Percentiles rank a stretch among this genome's conserved stretches.
phyloP scores from a whole-genome alignment of 169 alveolate species.

The Plasmodium vivax region DNA sequence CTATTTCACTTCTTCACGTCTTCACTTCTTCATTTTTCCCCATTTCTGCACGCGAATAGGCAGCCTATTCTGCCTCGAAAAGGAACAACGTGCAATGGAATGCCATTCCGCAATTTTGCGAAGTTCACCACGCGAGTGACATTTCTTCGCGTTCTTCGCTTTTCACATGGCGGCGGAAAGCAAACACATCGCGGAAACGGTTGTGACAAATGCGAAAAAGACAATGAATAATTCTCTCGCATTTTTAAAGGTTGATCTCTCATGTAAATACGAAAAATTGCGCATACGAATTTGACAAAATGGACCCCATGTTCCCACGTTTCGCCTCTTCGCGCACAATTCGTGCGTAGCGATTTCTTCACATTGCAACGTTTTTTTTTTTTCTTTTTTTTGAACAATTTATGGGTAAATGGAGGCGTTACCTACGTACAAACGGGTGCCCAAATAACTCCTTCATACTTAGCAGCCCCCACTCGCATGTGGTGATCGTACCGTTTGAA shows the following conservation, averaged over 20 bases:
- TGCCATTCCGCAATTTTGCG: neutral
- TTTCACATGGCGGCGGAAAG: neutral
- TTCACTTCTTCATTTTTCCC: neutral
- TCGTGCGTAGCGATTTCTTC: neutral
- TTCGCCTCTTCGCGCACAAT: neutral
- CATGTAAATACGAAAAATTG: neutral
- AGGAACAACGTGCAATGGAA: neutral
- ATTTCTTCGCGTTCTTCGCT: neutral
- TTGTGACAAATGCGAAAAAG: neutral
- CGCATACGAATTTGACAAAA: neutral
- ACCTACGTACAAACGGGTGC: neutral
- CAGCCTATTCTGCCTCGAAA: neutral
- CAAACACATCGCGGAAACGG: neutral
- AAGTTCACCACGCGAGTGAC: neutral
- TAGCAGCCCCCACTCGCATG: neutral
- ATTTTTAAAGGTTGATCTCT: neutral
- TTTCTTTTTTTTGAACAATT: neutral
- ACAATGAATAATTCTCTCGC: neutral
- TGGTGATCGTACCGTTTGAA: neutral
- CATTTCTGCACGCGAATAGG: neutral
- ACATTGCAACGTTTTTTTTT: neutral
- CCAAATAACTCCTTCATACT: neutral
- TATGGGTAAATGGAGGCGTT: neutral
- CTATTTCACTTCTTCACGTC: neutral
- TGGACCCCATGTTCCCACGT: neutral